A percentile compares a stretch with the other conserved stretches of the same genome.
phyloP scores from a whole-genome alignment of 2,329 filamentous ascomycete genomes.

The Gyromitra esculenta region DNA sequence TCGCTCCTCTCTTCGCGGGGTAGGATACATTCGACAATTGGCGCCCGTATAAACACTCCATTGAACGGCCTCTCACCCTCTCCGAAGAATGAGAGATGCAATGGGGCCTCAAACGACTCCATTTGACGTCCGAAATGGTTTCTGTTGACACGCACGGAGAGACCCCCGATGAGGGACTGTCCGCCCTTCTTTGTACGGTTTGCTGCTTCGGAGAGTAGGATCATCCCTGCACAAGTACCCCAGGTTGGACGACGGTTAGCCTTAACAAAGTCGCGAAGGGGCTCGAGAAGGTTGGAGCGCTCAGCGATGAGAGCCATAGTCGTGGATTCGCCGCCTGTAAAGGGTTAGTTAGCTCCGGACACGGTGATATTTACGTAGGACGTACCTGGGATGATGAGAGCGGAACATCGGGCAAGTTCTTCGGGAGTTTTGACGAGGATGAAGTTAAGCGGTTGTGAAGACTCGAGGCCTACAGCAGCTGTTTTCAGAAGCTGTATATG shows the following conservation, averaged over 20 bases:
- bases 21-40: conserved; percentile 86
- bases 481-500: conserved; percentile 80
- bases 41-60: conserved; percentile 92
- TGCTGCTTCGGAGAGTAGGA: conserved; percentile 86
- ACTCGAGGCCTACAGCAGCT: conserved; percentile 61
- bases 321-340: conserved; percentile 83
- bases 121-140: conserved; percentile 96
- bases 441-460: conserved; percentile 66
- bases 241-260: conserved; percentile 82
- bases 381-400: conserved; percentile 79
- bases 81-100: conserved; percentile 57
- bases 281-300: conserved; percentile 81
- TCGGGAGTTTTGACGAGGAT: conserved; percentile 80
- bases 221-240: conserved; percentile 96
- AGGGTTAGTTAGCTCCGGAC: background rate
- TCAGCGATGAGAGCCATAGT: conserved; percentile 89
- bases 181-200: conserved; percentile 90
- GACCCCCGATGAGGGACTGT: conserved; percentile 90
- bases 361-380: background rate
- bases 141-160: conserved; percentile 83
- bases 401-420: conserved; percentile 79
- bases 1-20: conserved; percentile 63
- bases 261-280: conserved; percentile 88
- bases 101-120: conserved; percentile 77
- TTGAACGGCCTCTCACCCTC: conserved; percentile 68